Evolutionary conservation across 805 yeast species (phyloP).

Genomic region (Schwanniomyces sp.): DNA sequence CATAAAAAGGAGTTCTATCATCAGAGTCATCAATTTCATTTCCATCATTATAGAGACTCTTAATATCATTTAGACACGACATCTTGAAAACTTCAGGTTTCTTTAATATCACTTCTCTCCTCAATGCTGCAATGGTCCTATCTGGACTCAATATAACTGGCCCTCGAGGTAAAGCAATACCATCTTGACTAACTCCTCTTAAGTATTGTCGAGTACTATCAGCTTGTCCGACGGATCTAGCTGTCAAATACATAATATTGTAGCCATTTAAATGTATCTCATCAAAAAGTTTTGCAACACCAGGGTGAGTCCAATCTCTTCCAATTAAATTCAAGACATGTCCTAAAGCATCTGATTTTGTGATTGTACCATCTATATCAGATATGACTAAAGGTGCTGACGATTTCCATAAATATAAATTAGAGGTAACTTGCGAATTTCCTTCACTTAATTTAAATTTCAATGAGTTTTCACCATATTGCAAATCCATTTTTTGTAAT

Average conservation of each 20-base stretch:
- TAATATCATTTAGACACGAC: slow-evolving; percentile 91
- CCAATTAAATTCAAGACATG: slow-evolving; percentile 93
- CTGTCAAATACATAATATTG: slow-evolving; percentile 89
- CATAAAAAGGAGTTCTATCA: slow-evolving; percentile 81
- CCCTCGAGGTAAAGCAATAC: slow-evolving; percentile 72
- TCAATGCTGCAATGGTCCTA: slow-evolving; percentile 91
- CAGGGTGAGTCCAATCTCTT: slow-evolving; percentile 96
- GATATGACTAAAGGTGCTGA: slow-evolving; percentile 90
- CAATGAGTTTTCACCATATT: slow-evolving; percentile 76
- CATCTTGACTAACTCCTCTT: slow-evolving; percentile 70
- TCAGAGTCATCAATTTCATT: slow-evolving; percentile 24
- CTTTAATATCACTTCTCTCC: slow-evolving; percentile 86
- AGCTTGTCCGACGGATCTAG: slow-evolving; percentile 94
- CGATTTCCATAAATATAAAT: slow-evolving; percentile 80
- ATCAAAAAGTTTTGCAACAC: slow-evolving; percentile 88
- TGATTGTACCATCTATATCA: slow-evolving; percentile 97
- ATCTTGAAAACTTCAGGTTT: slow-evolving; percentile 98
- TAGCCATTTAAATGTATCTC: slow-evolving; percentile 88
- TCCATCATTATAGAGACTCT: slow-evolving; percentile 55
- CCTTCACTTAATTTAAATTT: slow-evolving; percentile 82
- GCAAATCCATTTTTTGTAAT: slow-evolving; percentile 67
- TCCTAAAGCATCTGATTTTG: slow-evolving; percentile 96
- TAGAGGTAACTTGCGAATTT: slow-evolving; percentile 70
- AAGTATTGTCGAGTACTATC: slow-evolving; percentile 87
- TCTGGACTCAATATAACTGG: slow-evolving; percentile 96